Evolutionary conservation across 805 yeast genomes (phyloP).

Genomic region (Metschnikowia henanensis): DNA sequence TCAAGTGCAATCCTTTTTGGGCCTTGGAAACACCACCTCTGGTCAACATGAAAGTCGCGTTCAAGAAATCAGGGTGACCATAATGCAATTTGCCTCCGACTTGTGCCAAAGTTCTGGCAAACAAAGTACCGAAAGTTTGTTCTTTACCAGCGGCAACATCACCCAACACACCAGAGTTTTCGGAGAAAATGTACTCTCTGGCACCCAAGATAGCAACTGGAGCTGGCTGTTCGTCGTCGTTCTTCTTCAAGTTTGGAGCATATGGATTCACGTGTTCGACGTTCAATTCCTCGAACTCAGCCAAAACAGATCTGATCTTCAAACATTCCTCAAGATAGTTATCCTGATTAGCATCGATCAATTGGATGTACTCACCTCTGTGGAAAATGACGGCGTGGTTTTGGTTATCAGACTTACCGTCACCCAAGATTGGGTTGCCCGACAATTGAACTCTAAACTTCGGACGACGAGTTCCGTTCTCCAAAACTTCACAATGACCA

Average conservation of each 20-base stretch:
- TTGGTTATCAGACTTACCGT: slow-evolving; percentile 84
- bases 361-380: slow-evolving; percentile 79
- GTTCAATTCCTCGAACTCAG: slow-evolving; percentile 72
- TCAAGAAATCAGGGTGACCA: slow-evolving; percentile 85
- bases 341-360: slow-evolving; percentile 84
- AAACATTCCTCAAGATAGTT: slow-evolving; percentile 80
- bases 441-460: slow-evolving; percentile 65
- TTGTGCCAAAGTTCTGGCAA: slow-evolving; percentile 79
- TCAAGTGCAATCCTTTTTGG: slow-evolving; percentile 77
- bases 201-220: slow-evolving; percentile 87
- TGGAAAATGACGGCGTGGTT: slow-evolving; percentile 73
- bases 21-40: slow-evolving; percentile 89
- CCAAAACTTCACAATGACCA: slow-evolving; percentile 36
- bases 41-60: slow-evolving; percentile 74
- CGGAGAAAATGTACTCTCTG: slow-evolving; percentile 80
- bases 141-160: slow-evolving; percentile 90
- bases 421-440: slow-evolving; percentile 83
- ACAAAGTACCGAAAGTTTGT: slow-evolving; percentile 83
- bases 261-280: slow-evolving; percentile 70
- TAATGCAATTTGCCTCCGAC: slow-evolving; percentile 83
- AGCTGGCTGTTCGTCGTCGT: slow-evolving; percentile 40
- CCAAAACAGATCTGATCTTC: slow-evolving; percentile 70
- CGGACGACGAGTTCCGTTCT: slow-evolving; percentile 52
- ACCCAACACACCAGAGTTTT: slow-evolving; percentile 77
- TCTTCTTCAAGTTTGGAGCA: slow-evolving; percentile 66